These are phyloP conservation scores for Triticum monococcum DNA, from an alignment of 176 grass and related monocot genomes.

Conservation along the genomic window DNA sequence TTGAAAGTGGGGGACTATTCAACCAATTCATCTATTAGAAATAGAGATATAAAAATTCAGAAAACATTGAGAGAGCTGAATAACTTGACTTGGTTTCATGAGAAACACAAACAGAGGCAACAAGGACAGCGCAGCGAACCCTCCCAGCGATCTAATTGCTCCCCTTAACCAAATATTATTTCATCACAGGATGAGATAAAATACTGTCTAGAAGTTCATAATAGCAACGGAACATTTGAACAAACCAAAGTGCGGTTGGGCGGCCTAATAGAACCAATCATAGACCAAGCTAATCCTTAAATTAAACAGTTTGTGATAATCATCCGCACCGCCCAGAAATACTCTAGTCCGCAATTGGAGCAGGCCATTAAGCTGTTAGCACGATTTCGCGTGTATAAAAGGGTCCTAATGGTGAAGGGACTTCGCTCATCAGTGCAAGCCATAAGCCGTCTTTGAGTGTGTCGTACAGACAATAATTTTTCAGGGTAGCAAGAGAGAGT, in stretches of 20 bases:
- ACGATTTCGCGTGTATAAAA: slow-evolving; percentile 51
- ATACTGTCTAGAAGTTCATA: slow-evolving; percentile 21
- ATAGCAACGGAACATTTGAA: slow-evolving; percentile 29
- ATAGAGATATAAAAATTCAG: background rate
- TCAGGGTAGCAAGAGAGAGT: background rate
- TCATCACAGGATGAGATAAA: slow-evolving; percentile 8
- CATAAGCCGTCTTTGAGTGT: background rate
- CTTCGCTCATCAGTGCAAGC: slow-evolving; percentile 18
- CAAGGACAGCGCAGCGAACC: background rate
- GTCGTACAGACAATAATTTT: background rate
- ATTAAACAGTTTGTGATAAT: slow-evolving; percentile 25
- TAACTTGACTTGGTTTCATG: background rate
- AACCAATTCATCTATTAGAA: too few species aligned
- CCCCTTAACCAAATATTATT: background rate
- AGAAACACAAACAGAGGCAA: background rate
- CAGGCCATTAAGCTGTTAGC: slow-evolving; percentile 13
- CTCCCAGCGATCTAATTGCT: background rate
- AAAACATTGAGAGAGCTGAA: background rate
- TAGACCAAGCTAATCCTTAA: slow-evolving; percentile 24
- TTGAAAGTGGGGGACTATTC: too few species aligned
- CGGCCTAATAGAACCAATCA: slow-evolving; percentile 42
- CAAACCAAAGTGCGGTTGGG: slow-evolving; percentile 61
- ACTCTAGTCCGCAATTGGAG: slow-evolving; percentile 48
- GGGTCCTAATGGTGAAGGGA: background rate
- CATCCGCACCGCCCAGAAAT: slow-evolving; percentile 54